Conservation (phyloP, 345 rosid species). For the Kernera saxatilis region DNA sequence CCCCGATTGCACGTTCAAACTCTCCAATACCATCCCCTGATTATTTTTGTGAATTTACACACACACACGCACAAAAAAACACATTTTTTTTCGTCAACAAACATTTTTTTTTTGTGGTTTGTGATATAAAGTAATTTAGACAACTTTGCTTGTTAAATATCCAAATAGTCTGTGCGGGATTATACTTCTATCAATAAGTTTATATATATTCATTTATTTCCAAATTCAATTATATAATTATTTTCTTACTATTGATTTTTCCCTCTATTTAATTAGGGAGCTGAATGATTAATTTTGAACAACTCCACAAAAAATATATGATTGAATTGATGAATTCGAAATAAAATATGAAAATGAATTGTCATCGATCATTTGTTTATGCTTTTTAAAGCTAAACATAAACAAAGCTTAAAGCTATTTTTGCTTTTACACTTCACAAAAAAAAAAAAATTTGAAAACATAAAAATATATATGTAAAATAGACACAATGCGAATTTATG, state of each 20-base stretch:
- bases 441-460: too few relatives aligned
- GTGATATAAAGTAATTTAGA: not conserved
- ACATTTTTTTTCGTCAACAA: too few relatives aligned
- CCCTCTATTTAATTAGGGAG: too few relatives aligned
- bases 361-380: not conserved
- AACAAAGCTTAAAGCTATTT: not conserved
- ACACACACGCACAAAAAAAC: too few relatives aligned
- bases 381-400: too few relatives aligned
- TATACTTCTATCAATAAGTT: not conserved
- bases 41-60: not conserved
- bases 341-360: too few relatives aligned
- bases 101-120: too few relatives aligned
- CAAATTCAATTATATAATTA: not conserved
- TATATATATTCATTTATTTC: not conserved
- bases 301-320: not conserved
- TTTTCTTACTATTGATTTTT: not conserved
- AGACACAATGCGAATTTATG: not conserved
- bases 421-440: not conserved
- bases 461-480: too few relatives aligned
- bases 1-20: slow-evolving; percentile 75
- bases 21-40: slow-evolving; percentile 77
- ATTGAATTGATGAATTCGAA: too few relatives aligned
- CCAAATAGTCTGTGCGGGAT: not conserved
- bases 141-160: too few relatives aligned
- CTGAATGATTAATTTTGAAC: too few relatives aligned